Conservation (phyloP, 2,329 filamentous ascomycete species). For the Pestalotiopsis sp. region DNA sequence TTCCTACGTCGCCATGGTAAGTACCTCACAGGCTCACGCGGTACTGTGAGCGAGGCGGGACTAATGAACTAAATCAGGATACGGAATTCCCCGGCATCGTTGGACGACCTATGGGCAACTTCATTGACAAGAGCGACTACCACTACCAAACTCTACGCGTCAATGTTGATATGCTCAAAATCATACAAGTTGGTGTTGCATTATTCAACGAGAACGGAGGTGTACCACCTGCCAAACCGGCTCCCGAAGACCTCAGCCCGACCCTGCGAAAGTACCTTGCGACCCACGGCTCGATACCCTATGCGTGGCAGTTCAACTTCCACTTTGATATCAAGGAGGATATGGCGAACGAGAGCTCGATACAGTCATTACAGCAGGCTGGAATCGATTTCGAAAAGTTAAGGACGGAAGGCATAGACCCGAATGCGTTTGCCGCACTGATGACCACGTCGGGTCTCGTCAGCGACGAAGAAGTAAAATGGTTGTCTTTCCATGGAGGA, state of each 20-base stretch:
- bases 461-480: conserved; percentile 83
- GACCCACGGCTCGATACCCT: conserved; percentile 64
- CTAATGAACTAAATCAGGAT: conserved; percentile 59
- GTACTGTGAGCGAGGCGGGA: neutral
- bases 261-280: conserved; percentile 39
- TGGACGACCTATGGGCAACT: conserved; percentile 90
- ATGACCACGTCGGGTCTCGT: conserved; percentile 92
- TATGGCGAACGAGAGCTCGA: conserved; percentile 97
- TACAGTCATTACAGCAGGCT: conserved; percentile 84
- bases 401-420: conserved; percentile 87
- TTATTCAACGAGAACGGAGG: conserved; percentile 91
- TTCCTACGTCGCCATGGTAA: conserved; percentile 96
- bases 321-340: conserved; percentile 92
- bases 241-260: conserved; percentile 39
- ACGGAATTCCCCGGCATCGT: conserved; percentile 99
- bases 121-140: conserved; percentile 94
- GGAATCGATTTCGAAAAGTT: conserved; percentile 91
- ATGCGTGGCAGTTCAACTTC: conserved; percentile 99
- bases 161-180: conserved; percentile 96
- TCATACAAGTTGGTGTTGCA: conserved; percentile 95
- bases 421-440: conserved; percentile 82
- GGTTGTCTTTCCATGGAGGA: conserved; percentile 96
- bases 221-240: conserved; percentile 72
- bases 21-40: conserved; percentile 27
- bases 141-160: conserved; percentile 97